These are phyloP conservation scores for Pseudogymnoascus sp. DNA, from an alignment of 2,329 filamentous ascomycete species.

Conservation along the genomic window DNA sequence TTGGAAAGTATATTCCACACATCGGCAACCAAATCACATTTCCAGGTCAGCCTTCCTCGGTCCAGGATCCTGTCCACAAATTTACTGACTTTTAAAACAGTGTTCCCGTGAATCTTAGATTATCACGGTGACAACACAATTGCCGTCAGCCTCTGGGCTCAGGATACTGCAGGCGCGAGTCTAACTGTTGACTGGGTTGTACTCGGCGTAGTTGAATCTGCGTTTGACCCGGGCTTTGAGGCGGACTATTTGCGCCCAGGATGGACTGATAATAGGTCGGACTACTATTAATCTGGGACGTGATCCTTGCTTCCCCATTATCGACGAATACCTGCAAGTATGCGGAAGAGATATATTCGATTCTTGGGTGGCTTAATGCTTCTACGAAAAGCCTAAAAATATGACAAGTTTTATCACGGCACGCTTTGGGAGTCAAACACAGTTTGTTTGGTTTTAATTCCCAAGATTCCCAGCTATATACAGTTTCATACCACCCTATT, in stretches of 20 bases:
- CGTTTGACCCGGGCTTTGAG: conserved; percentile 43
- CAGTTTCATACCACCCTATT: neutral
- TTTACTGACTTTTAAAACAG: conserved; percentile 19
- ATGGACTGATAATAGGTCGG: conserved; percentile 33
- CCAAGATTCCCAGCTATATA: neutral
- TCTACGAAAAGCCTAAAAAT: neutral
- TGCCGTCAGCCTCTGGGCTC: conserved; percentile 50
- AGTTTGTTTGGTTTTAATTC: neutral
- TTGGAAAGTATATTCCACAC: conserved; percentile 49
- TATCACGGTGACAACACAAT: conserved; percentile 51
- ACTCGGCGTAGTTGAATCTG: conserved; percentile 45
- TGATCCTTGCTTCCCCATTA: neutral
- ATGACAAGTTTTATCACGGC: neutral
- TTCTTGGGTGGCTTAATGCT: neutral
- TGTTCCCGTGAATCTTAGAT: conserved; percentile 50
- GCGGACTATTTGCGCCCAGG: conserved; percentile 40
- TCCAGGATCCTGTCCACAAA: neutral
- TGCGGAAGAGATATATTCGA: neutral
- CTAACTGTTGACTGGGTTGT: conserved; percentile 38
- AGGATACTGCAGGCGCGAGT: conserved; percentile 16
- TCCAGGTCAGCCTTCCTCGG: conserved; percentile 30
- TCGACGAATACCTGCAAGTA: neutral
- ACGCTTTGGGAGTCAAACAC: neutral
- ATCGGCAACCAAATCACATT: conserved; percentile 53
- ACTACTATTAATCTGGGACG: conserved; percentile 6